These are phyloP conservation scores for Sporisorium graminicola DNA, from an alignment of 1,284 basidiomycete genomes.

Conservation along the genomic window DNA sequence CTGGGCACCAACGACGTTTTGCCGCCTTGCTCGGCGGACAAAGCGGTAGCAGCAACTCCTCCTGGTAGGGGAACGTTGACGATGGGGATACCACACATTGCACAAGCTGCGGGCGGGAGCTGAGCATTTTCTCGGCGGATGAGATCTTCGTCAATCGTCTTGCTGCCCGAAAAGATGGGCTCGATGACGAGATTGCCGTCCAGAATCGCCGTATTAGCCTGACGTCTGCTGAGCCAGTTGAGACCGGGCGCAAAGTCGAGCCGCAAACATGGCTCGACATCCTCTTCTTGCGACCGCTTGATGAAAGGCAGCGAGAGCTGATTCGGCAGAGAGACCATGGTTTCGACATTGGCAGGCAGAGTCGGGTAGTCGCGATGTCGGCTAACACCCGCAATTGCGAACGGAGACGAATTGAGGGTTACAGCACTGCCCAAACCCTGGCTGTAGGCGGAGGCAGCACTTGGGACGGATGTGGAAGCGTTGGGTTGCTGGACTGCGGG, in stretches of 20 bases:
- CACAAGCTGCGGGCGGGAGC: slow-evolving; percentile 61
- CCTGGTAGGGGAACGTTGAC: slow-evolving; percentile 63
- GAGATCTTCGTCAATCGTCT: slow-evolving; percentile 54
- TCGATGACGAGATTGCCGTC: slow-evolving; percentile 89
- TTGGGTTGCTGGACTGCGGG: slow-evolving; percentile 24
- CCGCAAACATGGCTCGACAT: slow-evolving; percentile 92
- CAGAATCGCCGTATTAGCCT: slow-evolving; percentile 87
- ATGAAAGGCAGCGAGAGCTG: slow-evolving; percentile 82
- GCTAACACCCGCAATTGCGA: slow-evolving; percentile 73
- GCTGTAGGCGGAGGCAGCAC: slow-evolving; percentile 51
- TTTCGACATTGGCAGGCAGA: slow-evolving; percentile 70
- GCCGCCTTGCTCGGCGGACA: slow-evolving; percentile 41
- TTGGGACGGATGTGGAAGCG: slow-evolving; percentile 8
- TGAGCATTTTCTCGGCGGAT: slow-evolving; percentile 57
- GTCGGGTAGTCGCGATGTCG: slow-evolving; percentile 76
- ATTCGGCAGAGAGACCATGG: slow-evolving; percentile 64
- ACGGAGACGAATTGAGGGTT: slow-evolving; percentile 41
- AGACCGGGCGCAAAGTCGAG: slow-evolving; percentile 93
- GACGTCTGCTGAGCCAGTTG: slow-evolving; percentile 89
- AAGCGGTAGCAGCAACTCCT: slow-evolving; percentile 35
- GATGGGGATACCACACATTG: slow-evolving; percentile 63
- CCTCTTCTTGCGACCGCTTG: slow-evolving; percentile 83
- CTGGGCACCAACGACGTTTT: slow-evolving; percentile 41
- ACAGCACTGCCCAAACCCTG: slow-evolving; percentile 30
- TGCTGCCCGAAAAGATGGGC: slow-evolving; percentile 76